Conservation (phyloP, 1,139 yeast species). For the Candida tunisiensis region DNA sequence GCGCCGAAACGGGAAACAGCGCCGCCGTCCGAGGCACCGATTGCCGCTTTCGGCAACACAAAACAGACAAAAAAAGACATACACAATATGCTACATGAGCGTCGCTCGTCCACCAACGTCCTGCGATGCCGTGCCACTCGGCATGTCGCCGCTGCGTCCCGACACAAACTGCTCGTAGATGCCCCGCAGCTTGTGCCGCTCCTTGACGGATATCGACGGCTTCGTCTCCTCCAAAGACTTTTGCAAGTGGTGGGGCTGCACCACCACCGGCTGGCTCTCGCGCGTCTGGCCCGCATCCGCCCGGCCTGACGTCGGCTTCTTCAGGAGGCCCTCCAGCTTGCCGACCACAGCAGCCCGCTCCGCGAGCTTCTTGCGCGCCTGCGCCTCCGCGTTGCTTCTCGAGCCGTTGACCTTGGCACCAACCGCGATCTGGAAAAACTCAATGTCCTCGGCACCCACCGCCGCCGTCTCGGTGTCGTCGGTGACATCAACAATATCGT, state of each 20-base stretch:
- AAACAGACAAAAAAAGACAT: not conserved
- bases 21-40: too few relatives aligned
- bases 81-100: conserved; percentile 27
- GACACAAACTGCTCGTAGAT: conserved; percentile 64
- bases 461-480: conserved; percentile 15
- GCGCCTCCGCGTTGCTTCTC: conserved; percentile 1
- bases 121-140: conserved; percentile 65
- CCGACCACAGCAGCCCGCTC: conserved; percentile 30
- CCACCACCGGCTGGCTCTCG: conserved; percentile 16
- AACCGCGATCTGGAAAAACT: conserved; percentile 23
- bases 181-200: conserved; percentile 39
- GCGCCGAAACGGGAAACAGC: too few relatives aligned
- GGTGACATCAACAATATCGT: conserved; percentile 38
- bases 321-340: conserved; percentile 27
- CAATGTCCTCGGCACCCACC: conserved; percentile 8
- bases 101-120: conserved; percentile 80
- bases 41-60: not conserved
- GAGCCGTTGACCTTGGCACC: conserved; percentile 1
- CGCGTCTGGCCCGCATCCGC: conserved; percentile 1
- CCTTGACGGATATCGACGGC: conserved; percentile 70
- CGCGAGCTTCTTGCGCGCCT: conserved; percentile 18
- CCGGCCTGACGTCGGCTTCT: not conserved
- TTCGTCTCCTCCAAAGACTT: conserved; percentile 61
- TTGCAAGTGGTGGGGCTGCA: conserved; percentile 38
- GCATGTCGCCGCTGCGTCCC: conserved; percentile 80